Evolutionary conservation across 176 grass and related monocot species (phyloP).

Genomic region (Ampelocalamus luodianensis): DNA sequence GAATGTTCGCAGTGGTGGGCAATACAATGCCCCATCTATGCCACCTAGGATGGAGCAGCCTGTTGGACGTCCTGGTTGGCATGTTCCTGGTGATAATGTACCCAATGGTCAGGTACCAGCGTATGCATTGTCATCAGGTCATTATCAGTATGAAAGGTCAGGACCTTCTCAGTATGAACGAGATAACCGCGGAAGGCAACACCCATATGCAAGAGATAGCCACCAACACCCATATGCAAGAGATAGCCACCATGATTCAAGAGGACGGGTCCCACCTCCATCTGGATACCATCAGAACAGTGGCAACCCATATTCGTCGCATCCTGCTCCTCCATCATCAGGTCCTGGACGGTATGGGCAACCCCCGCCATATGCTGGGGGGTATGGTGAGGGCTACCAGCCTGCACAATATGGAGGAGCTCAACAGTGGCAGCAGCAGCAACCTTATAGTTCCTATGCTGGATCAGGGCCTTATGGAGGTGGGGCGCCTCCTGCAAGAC

Average conservation of each 20-base stretch:
- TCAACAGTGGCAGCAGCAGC: slow-evolving; percentile 61
- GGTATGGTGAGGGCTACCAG: slow-evolving; percentile 49
- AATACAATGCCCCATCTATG: slow-evolving; percentile 44
- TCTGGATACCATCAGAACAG: slow-evolving; percentile 50
- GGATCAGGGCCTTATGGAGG: slow-evolving; percentile 50
- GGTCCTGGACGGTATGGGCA: slow-evolving; percentile 58
- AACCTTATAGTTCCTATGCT: slow-evolving; percentile 40
- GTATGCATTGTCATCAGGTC: slow-evolving; percentile 50
- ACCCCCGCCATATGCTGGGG: slow-evolving; percentile 31
- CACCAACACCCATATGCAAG: slow-evolving; percentile 42
- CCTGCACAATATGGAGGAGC: slow-evolving; percentile 55
- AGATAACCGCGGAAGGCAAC: slow-evolving; percentile 46
- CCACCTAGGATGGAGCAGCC: slow-evolving; percentile 48
- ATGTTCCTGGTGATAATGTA: slow-evolving; percentile 41
- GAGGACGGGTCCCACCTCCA: slow-evolving; percentile 42
- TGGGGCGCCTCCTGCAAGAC: slow-evolving; percentile 42
- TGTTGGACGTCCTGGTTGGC: slow-evolving; percentile 47
- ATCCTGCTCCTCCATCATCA: slow-evolving; percentile 46
- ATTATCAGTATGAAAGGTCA: slow-evolving; percentile 54
- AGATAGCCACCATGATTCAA: slow-evolving; percentile 40
- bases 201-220: slow-evolving; percentile 46
- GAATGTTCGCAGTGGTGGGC: slow-evolving; percentile 47
- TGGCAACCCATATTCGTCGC: slow-evolving; percentile 44
- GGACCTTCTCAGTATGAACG: slow-evolving; percentile 38
- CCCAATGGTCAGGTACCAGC: slow-evolving; percentile 43